phyloP scores from a whole-genome alignment of 1,284 basidiomycete species.

The Trametes versicolor region DNA sequence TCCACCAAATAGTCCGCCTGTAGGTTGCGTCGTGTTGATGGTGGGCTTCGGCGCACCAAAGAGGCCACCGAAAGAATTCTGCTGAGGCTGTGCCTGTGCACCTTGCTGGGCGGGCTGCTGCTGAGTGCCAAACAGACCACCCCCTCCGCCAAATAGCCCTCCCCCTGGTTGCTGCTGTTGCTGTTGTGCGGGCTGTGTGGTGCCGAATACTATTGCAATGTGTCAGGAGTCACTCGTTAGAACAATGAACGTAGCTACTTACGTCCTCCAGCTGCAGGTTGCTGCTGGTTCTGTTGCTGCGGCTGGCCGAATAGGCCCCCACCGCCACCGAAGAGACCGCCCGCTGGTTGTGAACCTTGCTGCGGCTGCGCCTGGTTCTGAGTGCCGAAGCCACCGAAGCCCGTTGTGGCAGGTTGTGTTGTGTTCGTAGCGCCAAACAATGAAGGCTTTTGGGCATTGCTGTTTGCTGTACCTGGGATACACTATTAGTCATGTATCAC shows the following conservation, averaged over 20 bases:
- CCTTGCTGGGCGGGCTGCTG: slow-evolving; percentile 31
- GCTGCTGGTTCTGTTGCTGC: slow-evolving; percentile 42
- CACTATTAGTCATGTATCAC: not conserved
- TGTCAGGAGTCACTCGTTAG: not conserved
- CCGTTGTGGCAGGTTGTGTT: slow-evolving; percentile 32
- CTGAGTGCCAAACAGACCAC: slow-evolving; percentile 9
- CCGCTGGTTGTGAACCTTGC: slow-evolving; percentile 42
- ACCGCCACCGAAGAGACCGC: slow-evolving; percentile 50
- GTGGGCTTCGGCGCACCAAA: slow-evolving; percentile 46
- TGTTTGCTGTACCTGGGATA: slow-evolving; percentile 21
- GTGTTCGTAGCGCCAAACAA: slow-evolving; percentile 41
- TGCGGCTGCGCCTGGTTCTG: slow-evolving; percentile 40
- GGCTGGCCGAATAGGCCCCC: slow-evolving; percentile 53
- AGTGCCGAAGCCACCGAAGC: slow-evolving; percentile 47
- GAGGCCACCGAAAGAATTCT: slow-evolving; percentile 33
- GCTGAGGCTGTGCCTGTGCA: slow-evolving; percentile 18
- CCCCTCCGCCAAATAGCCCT: slow-evolving; percentile 2
- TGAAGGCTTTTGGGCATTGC: slow-evolving; percentile 54
- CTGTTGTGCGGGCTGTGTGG: slow-evolving; percentile 35
- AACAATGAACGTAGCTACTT: slow-evolving; percentile 16
- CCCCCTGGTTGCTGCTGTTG: slow-evolving; percentile 26
- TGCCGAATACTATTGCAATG: slow-evolving; percentile 37
- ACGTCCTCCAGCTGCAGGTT: slow-evolving; percentile 32
- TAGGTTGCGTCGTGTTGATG: slow-evolving; percentile 36
- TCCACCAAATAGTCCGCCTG: slow-evolving; percentile 53